Evolutionary conservation across 2,329 filamentous ascomycete genomes (phyloP), one percentile per base, ranked within the genome.

Genomic region (Helicocarpus griseus): DNA sequence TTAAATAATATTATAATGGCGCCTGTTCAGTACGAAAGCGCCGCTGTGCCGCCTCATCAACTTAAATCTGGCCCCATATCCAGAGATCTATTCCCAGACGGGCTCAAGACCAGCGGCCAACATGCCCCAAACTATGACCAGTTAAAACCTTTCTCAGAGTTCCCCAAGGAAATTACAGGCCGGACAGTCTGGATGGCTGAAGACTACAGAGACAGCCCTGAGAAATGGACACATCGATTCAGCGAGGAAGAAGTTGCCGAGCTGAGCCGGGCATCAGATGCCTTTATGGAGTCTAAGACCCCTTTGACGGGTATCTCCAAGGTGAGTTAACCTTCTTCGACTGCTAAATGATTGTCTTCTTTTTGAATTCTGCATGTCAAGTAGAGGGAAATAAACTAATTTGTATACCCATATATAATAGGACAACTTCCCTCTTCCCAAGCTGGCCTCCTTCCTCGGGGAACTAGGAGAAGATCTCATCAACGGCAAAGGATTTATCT

Each of bases 401-500:
- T 26, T 2, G 14, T 24, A 13, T 21, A 48, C 21, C 6, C 17
- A n/a, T 11, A n/a, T 13, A 4, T 29, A 5, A 28, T 52, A 77
- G 72, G 69, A 68, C 31, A 81, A 81, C 63, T 87, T 87, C 66
- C 71, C 69, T 2, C 75, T 87, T 1, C 79, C 81, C 2, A 73
- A 69, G 13, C 75, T 87, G 36, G 69, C 73, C 7, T 57, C 63
- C 2, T 76, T 79, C 51, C 70, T 87, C 17, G 68, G 66, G 5
- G 67, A 75, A 2, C 74, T 87, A 54, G 77, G 81, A 47, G 73
- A 77, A 17, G 84, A 87, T 55, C 72, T 87, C n/a, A 69, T 94
- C 51, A 80, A 94, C 64, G 89, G 87, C 57, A 93, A 93, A 63
- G 89, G 89, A 14, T 95, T 95, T 71, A 86, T 93, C 56, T 78